Base-by-base conservation (phyloP, 2,329 filamentous ascomycete species). In the Trichoderma harzianum region DNA sequence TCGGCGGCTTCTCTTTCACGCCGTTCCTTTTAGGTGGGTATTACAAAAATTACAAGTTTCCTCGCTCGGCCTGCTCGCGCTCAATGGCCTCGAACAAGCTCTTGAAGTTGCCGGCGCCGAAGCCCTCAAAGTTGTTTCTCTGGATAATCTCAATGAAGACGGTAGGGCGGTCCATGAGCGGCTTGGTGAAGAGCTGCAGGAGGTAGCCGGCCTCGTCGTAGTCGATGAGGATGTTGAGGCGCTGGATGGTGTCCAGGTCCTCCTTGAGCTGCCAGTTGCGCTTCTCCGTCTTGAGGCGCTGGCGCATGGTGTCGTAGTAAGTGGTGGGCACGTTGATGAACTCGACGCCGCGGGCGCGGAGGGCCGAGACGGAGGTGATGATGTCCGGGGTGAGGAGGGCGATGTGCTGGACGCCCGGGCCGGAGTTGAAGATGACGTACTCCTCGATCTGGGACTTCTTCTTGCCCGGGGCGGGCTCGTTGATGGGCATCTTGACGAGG, bases 131-230 rank as follows among this genome's bases (percentile, higher is more conserved):
- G 74, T 94, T 91, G 77, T 97, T 91, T 71, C 95, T 86, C 85
- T 98, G 94, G 77, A 98, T 98, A 77, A 98, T 97, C 87, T 98
- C 95, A 74, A 98, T 90, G 80, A 98, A 98, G 32, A 98, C 95
- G 4, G 95, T 98, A 28, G 95, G 95, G 14, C 95, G 90, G 82
- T 98, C 95, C 91, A 97, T 93, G 76, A 98, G 82, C 74, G 95
- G 95, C 89, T 94, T 94, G 36, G 91, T 93, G 81, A 94, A 94
- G 39, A 94, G 84, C 83, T 91, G 89, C 70, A 91, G 82, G 74
- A 98, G 82, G 82, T 98, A 98, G 0, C 95, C 95, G 28, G 89
- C 90, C 86, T 97, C 94, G 77, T 98, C 95, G 78, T 98, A 98
- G 83, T 98, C 95, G 78, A 98, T 96, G 77, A 98, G 83, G 76